Conservation (phyloP, 2,329 filamentous ascomycete species). For the Colletotrichum endophyticum region DNA sequence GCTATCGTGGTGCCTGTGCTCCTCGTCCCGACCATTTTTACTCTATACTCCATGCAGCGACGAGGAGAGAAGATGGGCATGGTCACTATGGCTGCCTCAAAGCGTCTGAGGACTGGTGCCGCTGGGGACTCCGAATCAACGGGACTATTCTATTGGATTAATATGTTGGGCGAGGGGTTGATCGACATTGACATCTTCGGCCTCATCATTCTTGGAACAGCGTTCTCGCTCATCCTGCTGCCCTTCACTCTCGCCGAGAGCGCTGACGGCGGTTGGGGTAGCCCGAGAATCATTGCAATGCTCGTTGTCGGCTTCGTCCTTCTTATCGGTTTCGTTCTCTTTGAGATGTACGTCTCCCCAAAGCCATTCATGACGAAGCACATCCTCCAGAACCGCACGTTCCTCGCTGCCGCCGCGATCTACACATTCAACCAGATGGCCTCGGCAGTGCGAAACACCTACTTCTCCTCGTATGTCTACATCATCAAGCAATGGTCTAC, state of each 20-base stretch:
- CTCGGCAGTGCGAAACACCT: constrained; percentile 38
- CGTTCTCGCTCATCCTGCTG: constrained; percentile 64
- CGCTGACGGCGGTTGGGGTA: constrained; percentile 37
- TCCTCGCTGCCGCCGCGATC: constrained; percentile 32
- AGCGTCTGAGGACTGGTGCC: constrained; percentile 37
- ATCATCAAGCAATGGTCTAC: constrained; percentile 46
- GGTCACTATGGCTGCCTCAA: constrained; percentile 37
- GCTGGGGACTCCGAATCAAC: background rate
- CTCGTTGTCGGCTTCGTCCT: constrained; percentile 28
- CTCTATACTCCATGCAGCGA: constrained; percentile 61
- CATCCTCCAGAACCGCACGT: constrained; percentile 34
- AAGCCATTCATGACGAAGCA: constrained; percentile 36
- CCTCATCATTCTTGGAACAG: constrained; percentile 60
- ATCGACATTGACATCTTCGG: constrained; percentile 65
- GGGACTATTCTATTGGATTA: constrained; percentile 24
- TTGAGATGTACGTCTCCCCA: constrained; percentile 35
- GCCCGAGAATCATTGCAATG: constrained; percentile 32
- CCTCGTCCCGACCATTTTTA: constrained; percentile 59
- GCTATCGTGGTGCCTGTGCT: constrained; percentile 64
- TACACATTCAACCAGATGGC: constrained; percentile 38
- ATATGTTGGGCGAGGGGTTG: constrained; percentile 40
- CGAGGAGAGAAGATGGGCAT: constrained; percentile 61
- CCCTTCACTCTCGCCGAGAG: constrained; percentile 60
- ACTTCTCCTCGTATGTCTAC: constrained; percentile 41
- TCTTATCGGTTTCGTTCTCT: constrained; percentile 36